Evolutionary conservation across 2,329 filamentous ascomycete species (phyloP).

Genomic region (Beauveria brongniartii): DNA sequence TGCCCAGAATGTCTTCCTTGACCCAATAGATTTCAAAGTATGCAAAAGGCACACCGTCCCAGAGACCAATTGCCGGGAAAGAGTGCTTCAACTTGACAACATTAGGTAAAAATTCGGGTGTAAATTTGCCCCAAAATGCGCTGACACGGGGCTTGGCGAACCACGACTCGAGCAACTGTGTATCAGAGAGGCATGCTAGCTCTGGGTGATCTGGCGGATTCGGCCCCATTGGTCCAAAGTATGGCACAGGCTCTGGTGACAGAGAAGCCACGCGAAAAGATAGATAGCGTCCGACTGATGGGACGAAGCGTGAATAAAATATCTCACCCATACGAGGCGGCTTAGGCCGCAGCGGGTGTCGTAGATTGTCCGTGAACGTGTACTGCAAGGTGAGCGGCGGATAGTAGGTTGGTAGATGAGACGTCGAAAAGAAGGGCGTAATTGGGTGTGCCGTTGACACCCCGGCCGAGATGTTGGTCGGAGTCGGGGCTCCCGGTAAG

Average conservation of each 20-base stretch:
- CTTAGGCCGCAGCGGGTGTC: conserved; percentile 81
- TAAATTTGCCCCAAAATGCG: conserved; percentile 71
- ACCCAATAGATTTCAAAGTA: conserved; percentile 99
- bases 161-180: conserved; percentile 68
- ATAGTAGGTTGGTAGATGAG: conserved; percentile 84
- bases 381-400: conserved; percentile 79
- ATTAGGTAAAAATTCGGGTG: conserved; percentile 57
- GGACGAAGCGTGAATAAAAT: conserved; percentile 83
- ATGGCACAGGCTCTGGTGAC: conserved; percentile 53
- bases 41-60: conserved; percentile 91
- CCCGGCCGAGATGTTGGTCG: conserved; percentile 22
- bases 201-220: conserved; percentile 31
- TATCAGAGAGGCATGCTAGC: conserved; percentile 41
- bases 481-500: conserved; percentile 30
- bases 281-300: conserved; percentile 73
- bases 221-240: conserved; percentile 50
- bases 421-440: conserved; percentile 72
- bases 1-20: conserved; percentile 77
- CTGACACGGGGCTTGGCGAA: conserved; percentile 78
- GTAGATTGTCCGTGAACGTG: conserved; percentile 65
- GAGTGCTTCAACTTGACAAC: conserved; percentile 63
- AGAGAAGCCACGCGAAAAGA: conserved; percentile 79
- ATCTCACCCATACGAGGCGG: conserved; percentile 84
- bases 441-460: conserved; percentile 30
- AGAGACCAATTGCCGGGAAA: conserved; percentile 86